A percentile compares a stretch with the other conserved stretches of the same genome.
Evolutionary conservation across 129 eudicot genomes (phyloP).

Genomic region (Scalesia atractyloides): DNA sequence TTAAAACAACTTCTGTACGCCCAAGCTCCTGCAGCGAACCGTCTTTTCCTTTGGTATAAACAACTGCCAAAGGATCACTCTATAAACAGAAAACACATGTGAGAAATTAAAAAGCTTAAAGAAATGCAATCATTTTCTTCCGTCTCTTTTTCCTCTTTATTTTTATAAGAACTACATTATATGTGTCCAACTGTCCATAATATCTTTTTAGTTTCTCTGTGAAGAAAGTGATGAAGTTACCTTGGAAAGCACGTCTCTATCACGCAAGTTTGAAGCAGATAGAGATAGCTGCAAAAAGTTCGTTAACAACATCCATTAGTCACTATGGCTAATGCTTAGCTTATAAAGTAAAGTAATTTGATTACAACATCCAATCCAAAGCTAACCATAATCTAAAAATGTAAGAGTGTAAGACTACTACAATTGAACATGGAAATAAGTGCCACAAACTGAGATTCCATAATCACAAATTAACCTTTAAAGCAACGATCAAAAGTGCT

Average conservation of each 20-base stretch:
- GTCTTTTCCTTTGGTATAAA: constrained; percentile 67
- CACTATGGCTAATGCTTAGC: constrained; percentile 12
- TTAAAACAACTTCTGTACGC: constrained; percentile 82
- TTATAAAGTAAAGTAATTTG: constrained; percentile 1
- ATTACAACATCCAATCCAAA: constrained; percentile 17
- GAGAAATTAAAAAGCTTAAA: constrained; percentile 14
- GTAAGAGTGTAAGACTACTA: neutral
- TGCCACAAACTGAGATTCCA: neutral
- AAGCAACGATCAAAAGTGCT: neutral
- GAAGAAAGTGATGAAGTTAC: constrained; percentile 37
- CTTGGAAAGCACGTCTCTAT: constrained; percentile 92
- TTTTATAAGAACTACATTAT: neutral
- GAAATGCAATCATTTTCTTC: neutral
- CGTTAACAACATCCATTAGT: constrained; percentile 11
- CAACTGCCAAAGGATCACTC: constrained; percentile 95
- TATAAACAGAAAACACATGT: constrained; percentile 38
- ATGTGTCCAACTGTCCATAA: neutral
- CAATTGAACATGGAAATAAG: constrained; percentile 12
- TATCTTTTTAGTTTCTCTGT: neutral
- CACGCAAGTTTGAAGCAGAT: constrained; percentile 79
- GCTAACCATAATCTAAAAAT: neutral
- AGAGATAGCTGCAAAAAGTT: constrained; percentile 68
- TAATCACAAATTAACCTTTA: neutral
- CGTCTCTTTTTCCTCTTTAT: neutral
- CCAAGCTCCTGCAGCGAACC: constrained; percentile 80